Percentiles rank a stretch among this genome's conserved stretches.
phyloP scores from a whole-genome alignment of 164 flowering plant species.

The Pachysandra terminalis region DNA sequence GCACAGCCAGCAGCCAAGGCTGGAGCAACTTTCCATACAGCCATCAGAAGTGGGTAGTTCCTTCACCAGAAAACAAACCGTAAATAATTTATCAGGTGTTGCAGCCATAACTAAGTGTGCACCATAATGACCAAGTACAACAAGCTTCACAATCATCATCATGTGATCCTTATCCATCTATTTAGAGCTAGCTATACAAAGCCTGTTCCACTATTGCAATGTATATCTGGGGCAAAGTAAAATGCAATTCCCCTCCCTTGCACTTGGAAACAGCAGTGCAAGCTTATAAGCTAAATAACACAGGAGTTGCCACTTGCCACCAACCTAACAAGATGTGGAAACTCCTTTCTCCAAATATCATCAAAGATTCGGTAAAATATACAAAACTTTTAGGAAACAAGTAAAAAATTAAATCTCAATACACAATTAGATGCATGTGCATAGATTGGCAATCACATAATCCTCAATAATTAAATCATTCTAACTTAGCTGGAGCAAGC shows the following conservation, averaged over 20 bases:
- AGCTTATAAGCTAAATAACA: too few relatives aligned
- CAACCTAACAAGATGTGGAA: background rate
- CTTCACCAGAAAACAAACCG: constrained; percentile 28
- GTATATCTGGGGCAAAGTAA: too few relatives aligned
- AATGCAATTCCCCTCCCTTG: background rate
- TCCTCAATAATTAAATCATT: background rate
- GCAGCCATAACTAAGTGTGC: background rate
- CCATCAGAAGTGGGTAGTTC: constrained; percentile 97
- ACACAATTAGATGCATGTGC: background rate
- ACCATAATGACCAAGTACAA: background rate
- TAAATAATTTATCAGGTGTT: background rate
- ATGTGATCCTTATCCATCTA: too few relatives aligned
- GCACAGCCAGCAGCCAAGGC: constrained; percentile 98
- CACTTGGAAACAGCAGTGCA: background rate
- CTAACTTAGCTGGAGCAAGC: background rate
- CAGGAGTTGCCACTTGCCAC: background rate
- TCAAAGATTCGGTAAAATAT: background rate
- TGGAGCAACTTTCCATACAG: constrained; percentile 98
- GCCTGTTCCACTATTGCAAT: too few relatives aligned
- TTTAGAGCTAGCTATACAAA: too few relatives aligned
- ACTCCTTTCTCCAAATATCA: background rate
- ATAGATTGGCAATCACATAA: too few relatives aligned
- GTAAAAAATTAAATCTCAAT: background rate
- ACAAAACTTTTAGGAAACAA: background rate
- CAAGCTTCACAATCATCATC: background rate